A percentile compares a stretch with the other conserved stretches of the same genome.
phyloP scores from a whole-genome alignment of 208 protist genomes.

The Wallacemonas sp. region DNA sequence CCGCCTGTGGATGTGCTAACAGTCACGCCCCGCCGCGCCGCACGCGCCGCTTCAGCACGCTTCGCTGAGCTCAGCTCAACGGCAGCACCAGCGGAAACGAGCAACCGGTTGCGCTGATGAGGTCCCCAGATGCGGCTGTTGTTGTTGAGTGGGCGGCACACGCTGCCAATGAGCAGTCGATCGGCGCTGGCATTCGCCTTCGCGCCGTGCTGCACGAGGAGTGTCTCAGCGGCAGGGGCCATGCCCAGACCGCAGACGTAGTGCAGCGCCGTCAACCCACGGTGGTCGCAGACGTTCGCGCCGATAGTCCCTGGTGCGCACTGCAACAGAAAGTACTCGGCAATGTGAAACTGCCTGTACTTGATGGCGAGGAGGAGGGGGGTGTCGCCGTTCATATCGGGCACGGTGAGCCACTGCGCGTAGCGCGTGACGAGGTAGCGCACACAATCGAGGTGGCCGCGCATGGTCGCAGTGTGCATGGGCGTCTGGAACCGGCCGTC shows the following conservation, averaged over 20 bases:
- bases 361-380: slow-evolving; percentile 66
- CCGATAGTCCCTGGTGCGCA: slow-evolving; percentile 35
- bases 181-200: slow-evolving; percentile 14
- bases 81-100: not conserved
- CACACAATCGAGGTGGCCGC: slow-evolving; percentile 39
- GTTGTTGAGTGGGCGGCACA: slow-evolving; percentile 6
- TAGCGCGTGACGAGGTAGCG: slow-evolving; percentile 39
- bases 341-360: slow-evolving; percentile 28
- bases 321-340: slow-evolving; percentile 51
- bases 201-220: slow-evolving; percentile 62
- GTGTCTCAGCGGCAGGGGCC: slow-evolving; percentile 28
- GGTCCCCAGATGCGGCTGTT: slow-evolving; percentile 8
- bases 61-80: slow-evolving; percentile 4
- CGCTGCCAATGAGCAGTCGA: not conserved
- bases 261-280: slow-evolving; percentile 60
- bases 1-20: not conserved
- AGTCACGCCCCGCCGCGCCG: not conserved
- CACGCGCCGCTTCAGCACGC: not conserved
- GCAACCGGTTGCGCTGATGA: slow-evolving; percentile 4
- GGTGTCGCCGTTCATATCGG: slow-evolving; percentile 64
- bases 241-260: slow-evolving; percentile 49
- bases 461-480: slow-evolving; percentile 62
- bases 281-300: slow-evolving; percentile 36
- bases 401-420: slow-evolving; percentile 26
- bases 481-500: slow-evolving; percentile 65